phyloP scores from a whole-genome alignment of 371 early-diverging fungal genomes.

The Actinomortierella ambigua region DNA sequence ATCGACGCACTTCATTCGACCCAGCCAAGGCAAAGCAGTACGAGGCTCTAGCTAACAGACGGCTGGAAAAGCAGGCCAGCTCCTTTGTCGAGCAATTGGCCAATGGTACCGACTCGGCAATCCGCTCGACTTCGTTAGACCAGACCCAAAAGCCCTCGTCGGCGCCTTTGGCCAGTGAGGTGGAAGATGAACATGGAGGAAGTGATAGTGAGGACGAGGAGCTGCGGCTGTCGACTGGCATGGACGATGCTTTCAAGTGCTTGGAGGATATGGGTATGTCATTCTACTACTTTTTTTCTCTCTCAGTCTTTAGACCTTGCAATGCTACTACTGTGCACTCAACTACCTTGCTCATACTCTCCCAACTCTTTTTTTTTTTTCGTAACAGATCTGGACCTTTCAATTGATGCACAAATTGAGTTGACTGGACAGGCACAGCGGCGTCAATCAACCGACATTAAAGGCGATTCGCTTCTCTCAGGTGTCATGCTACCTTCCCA shows the following conservation, averaged over 20 bases:
- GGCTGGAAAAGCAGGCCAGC: constrained; percentile 20
- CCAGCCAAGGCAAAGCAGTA: constrained; percentile 16
- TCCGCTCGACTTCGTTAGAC: constrained; percentile 20
- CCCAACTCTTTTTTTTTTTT: neutral
- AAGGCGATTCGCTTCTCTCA: constrained; percentile 9
- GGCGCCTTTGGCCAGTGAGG: constrained; percentile 5
- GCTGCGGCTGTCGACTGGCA: no score
- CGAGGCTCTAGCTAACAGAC: constrained; percentile 14
- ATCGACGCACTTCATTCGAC: constrained; percentile 1
- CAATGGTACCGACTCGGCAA: constrained; percentile 23
- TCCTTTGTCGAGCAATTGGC: constrained; percentile 36
- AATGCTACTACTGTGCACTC: no score
- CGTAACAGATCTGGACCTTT: constrained; percentile 10
- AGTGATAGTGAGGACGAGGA: neutral
- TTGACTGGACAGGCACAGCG: neutral
- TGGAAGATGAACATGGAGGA: constrained; percentile 4
- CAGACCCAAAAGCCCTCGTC: constrained; percentile 15
- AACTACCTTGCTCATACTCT: neutral
- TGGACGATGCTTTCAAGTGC: constrained; percentile 35
- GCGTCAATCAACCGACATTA: no score
- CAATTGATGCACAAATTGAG: constrained; percentile 11
- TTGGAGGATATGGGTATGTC: constrained; percentile 18
- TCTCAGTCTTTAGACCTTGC: no score
- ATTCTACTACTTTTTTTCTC: neutral
- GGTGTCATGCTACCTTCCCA: constrained; percentile 20